phyloP scores from a whole-genome alignment of 208 protist genomes.

The Crithidia acanthocephali region DNA sequence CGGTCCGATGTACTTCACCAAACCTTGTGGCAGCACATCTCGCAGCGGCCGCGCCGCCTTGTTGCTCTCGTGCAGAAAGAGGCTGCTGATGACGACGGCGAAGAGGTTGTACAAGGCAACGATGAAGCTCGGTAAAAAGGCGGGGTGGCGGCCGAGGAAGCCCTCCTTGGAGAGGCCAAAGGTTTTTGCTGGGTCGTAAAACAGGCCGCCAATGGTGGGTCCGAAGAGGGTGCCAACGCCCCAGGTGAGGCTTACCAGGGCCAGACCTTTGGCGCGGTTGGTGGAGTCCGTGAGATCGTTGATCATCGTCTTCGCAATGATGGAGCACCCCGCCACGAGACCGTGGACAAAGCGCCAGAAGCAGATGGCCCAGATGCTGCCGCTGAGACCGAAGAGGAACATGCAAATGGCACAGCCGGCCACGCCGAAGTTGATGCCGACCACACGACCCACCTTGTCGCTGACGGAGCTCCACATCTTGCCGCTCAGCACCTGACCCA shows the following conservation, averaged over 20 bases:
- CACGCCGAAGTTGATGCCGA: slow-evolving; percentile 60
- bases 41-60: slow-evolving; percentile 35
- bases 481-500: slow-evolving; percentile 76
- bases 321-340: slow-evolving; percentile 60
- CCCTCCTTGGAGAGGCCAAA: slow-evolving; percentile 24
- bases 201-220: slow-evolving; percentile 61
- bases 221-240: slow-evolving; percentile 76
- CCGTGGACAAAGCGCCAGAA: slow-evolving; percentile 84
- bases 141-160: slow-evolving; percentile 58
- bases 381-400: slow-evolving; percentile 71
- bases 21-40: slow-evolving; percentile 15
- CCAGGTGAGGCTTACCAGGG: slow-evolving; percentile 96
- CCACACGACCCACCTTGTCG: slow-evolving; percentile 69
- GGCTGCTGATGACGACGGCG: slow-evolving; percentile 40
- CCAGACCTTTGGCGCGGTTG: slow-evolving; percentile 92
- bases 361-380: slow-evolving; percentile 58
- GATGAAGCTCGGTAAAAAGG: slow-evolving; percentile 70
- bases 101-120: slow-evolving; percentile 62
- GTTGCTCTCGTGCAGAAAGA: slow-evolving; percentile 67
- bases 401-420: slow-evolving; percentile 52
- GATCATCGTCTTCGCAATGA: slow-evolving; percentile 85
- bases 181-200: slow-evolving; percentile 67
- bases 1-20: slow-evolving; percentile 28
- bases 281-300: slow-evolving; percentile 81
- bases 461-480: slow-evolving; percentile 77